Evolutionary conservation across 768 basidiomycete genomes (phyloP).

Genomic region (Agaricus subrufescens): DNA sequence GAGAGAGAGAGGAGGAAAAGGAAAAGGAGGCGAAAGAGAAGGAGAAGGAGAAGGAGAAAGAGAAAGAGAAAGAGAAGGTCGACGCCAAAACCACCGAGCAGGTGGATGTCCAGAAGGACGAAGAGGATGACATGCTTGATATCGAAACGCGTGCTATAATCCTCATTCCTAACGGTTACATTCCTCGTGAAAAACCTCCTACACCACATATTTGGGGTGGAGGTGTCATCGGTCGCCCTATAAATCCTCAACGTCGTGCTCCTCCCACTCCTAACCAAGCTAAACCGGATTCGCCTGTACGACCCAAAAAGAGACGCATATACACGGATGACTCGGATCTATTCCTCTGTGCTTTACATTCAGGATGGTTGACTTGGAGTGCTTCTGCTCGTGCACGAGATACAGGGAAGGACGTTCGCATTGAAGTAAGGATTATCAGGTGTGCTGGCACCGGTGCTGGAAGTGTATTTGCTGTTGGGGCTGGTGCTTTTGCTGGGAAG

Average conservation of each 20-base stretch:
- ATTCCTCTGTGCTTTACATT: conserved; percentile 64
- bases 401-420: conserved; percentile 33
- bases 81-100: conserved; percentile 6
- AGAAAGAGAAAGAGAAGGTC: conserved; percentile 12
- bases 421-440: conserved; percentile 36
- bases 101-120: conserved; percentile 9
- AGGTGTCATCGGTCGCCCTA: conserved; percentile 37
- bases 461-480: conserved; percentile 21
- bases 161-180: conserved; percentile 52
- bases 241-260: conserved; percentile 5
- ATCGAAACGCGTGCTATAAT: conserved; percentile 46
- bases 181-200: conserved; percentile 50
- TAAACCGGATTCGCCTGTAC: conserved; percentile 1
- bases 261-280: conserved; percentile 1
- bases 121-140: conserved; percentile 26
- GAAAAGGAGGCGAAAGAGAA: conserved; percentile 12
- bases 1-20: conserved; percentile 12
- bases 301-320: conserved; percentile 37
- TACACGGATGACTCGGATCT: conserved; percentile 80
- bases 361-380: conserved; percentile 52
- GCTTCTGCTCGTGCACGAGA: conserved; percentile 32
- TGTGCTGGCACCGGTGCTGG: conserved; percentile 27
- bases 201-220: conserved; percentile 70
- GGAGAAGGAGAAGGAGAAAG: conserved; percentile 11
- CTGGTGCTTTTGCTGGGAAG: conserved; percentile 8